These are phyloP conservation scores for Fusarium phyllophilum DNA, from an alignment of 2,329 filamentous ascomycete genomes.

Conservation along the genomic window DNA sequence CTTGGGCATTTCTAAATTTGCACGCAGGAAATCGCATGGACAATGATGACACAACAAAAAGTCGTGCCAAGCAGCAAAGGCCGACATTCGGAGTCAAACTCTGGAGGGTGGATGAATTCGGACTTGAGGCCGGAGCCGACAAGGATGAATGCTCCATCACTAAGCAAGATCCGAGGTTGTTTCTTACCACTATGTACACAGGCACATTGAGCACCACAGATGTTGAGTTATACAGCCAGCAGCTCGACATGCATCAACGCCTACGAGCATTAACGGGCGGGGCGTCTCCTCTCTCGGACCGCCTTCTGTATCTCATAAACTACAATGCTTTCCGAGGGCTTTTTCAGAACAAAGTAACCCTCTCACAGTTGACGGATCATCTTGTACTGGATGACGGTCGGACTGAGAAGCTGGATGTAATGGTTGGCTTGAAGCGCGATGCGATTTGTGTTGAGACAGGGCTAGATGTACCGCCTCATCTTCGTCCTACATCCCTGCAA, in stretches of 20 bases:
- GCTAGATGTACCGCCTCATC: not conserved
- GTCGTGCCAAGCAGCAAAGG: not conserved
- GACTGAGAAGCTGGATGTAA: not conserved
- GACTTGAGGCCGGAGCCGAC: not conserved
- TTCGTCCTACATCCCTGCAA: not conserved
- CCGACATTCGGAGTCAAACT: constrained; percentile 5
- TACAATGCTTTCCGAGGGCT: constrained; percentile 11
- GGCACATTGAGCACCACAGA: not conserved
- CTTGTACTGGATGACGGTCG: not conserved
- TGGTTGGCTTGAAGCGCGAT: constrained; percentile 5
- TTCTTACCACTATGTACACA: not conserved
- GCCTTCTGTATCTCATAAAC: constrained; percentile 4
- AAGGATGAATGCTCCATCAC: too few relatives aligned
- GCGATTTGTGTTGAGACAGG: not conserved
- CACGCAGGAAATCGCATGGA: not conserved
- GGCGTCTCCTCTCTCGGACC: not conserved
- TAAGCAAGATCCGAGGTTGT: not conserved
- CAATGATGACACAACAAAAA: not conserved
- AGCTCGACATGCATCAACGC: not conserved
- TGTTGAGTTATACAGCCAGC: constrained; percentile 10
- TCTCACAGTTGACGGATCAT: not conserved
- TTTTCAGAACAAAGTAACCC: not conserved
- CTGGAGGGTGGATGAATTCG: constrained; percentile 10
- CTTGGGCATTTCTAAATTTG: not conserved
- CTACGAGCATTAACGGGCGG: not conserved